Conservation (phyloP, 2,329 filamentous ascomycete species). For the Xylariaceae sp. region DNA sequence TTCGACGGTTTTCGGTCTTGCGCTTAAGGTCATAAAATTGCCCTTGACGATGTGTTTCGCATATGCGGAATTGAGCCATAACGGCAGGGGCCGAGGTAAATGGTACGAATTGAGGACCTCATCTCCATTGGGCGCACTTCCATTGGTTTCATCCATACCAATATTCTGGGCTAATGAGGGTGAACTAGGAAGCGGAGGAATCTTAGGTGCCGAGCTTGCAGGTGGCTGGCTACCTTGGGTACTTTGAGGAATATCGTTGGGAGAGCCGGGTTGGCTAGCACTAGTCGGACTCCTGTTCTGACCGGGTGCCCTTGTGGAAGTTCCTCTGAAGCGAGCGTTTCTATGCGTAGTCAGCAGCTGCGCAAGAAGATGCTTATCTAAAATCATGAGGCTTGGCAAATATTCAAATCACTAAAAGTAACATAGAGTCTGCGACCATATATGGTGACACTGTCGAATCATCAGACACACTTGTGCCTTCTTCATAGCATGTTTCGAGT, state of each 20-base stretch:
- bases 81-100: constrained; percentile 69
- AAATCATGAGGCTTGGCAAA: neutral
- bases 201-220: constrained; percentile 59
- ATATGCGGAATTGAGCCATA: constrained; percentile 77
- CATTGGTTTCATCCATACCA: constrained; percentile 66
- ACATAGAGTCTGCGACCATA: neutral
- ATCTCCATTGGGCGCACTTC: constrained; percentile 56
- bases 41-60: constrained; percentile 92
- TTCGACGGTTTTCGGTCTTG: constrained; percentile 90
- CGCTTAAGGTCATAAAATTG: constrained; percentile 95
- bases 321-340: constrained; percentile 65
- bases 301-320: constrained; percentile 56
- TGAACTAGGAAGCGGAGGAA: constrained; percentile 67
- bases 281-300: constrained; percentile 60
- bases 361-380: constrained; percentile 11
- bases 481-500: no score
- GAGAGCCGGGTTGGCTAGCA: constrained; percentile 55
- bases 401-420: constrained; percentile 10
- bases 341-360: constrained; percentile 45
- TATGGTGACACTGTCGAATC: neutral
- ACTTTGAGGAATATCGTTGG: constrained; percentile 51
- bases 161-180: constrained; percentile 70
- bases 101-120: constrained; percentile 65
- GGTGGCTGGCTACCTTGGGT: constrained; percentile 59
- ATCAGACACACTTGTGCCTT: no score